Evolutionary conservation across 75 land plant genomes (phyloP).

Genomic region (Larix kaempferi): DNA sequence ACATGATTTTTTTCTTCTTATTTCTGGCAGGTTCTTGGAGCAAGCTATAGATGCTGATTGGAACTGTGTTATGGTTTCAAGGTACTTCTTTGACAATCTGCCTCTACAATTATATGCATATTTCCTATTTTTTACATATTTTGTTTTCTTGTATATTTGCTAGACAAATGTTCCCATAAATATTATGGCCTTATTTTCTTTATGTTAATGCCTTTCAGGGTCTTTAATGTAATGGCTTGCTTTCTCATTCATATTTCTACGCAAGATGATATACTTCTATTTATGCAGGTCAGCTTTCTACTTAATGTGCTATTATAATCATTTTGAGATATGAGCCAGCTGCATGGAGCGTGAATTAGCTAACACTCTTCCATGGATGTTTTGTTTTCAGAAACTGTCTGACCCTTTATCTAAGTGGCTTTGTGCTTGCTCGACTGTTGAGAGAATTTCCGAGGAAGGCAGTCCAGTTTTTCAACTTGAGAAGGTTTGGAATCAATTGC

Average conservation of each 20-base stretch:
- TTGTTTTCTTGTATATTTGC: background rate
- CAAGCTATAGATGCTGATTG: slow-evolving; percentile 1
- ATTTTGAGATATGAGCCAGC: background rate
- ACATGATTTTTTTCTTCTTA: background rate
- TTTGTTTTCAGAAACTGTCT: slow-evolving; percentile 35
- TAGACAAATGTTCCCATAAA: background rate
- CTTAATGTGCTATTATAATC: background rate
- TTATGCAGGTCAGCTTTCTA: slow-evolving; percentile 22
- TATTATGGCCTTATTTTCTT: background rate
- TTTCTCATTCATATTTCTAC: slow-evolving; percentile 3
- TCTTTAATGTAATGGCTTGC: slow-evolving; percentile 14
- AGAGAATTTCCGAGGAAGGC: slow-evolving; percentile 7
- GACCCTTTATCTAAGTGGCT: slow-evolving; percentile 35
- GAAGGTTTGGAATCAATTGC: slow-evolving; percentile 34
- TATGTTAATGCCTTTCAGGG: slow-evolving; percentile 11
- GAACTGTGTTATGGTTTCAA: background rate
- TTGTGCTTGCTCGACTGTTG: slow-evolving; percentile 10
- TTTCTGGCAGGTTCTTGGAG: background rate
- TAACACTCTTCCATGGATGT: background rate
- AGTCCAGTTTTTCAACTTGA: slow-evolving; percentile 15
- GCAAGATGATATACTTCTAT: slow-evolving; percentile 18
- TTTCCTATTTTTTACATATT: background rate
- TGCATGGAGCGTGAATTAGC: background rate
- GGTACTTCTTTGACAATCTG: background rate
- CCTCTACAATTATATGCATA: background rate